A percentile compares a stretch with the other conserved stretches of the same genome.
Conservation (phyloP, 805 yeast species). For the Yueomyces sinensis region DNA sequence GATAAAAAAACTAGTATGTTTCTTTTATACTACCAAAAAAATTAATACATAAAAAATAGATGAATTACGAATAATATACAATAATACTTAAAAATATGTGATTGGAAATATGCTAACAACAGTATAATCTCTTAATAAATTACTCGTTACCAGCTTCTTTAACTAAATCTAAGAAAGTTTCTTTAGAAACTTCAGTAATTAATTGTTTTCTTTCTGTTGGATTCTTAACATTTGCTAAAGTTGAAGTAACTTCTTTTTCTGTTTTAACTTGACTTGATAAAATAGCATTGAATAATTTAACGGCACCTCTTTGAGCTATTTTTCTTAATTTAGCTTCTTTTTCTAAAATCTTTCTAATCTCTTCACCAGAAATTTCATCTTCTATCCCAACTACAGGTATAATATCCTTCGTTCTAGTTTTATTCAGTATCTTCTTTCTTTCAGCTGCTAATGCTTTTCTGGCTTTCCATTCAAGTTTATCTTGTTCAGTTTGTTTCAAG, state of each 20-base stretch:
- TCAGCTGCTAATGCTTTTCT: slow-evolving; percentile 56
- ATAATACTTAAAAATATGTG: too few relatives aligned
- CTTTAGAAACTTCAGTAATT: slow-evolving; percentile 73
- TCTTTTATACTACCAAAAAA: too few relatives aligned
- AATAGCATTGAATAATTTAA: slow-evolving; percentile 71
- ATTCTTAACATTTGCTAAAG: slow-evolving; percentile 27
- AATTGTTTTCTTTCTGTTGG: slow-evolving; percentile 40
- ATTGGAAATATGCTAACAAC: too few relatives aligned
- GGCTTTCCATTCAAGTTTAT: slow-evolving; percentile 76
- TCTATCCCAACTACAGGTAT: slow-evolving; percentile 47
- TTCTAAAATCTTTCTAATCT: slow-evolving; percentile 43
- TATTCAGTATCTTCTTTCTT: slow-evolving; percentile 52
- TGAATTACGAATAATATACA: too few relatives aligned
- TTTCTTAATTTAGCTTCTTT: slow-evolving; percentile 60
- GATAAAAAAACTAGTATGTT: too few relatives aligned
- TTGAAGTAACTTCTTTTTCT: slow-evolving; percentile 34
- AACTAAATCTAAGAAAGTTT: slow-evolving; percentile 77
- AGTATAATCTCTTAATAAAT: too few relatives aligned
- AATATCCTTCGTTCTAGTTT: slow-evolving; percentile 53
- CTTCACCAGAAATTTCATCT: slow-evolving; percentile 23
- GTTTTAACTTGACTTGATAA: slow-evolving; percentile 63
- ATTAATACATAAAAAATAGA: too few relatives aligned
- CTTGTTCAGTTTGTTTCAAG: slow-evolving; percentile 60
- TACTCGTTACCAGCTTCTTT: slow-evolving; percentile 59
- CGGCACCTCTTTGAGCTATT: slow-evolving; percentile 81